Base-by-base conservation (phyloP, 805 yeast species). In the Candida awuae region DNA sequence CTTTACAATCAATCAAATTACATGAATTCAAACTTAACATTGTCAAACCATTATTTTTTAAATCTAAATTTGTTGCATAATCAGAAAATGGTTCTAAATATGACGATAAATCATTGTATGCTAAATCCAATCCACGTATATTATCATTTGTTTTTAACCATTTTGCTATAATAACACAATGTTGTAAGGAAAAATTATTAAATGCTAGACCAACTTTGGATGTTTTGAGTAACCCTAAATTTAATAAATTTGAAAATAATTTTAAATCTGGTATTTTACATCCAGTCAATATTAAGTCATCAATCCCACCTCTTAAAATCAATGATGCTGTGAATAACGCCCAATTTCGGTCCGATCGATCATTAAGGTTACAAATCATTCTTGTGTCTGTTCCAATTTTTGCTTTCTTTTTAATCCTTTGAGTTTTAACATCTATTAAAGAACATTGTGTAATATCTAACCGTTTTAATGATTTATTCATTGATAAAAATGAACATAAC, bases 291-390 rank as follows among this genome's bases (percentile, higher is more conserved):
- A 85, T 67, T 41, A 88, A 61, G 52, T 85, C 95, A 44, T 80
- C 90, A 22, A 88, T 70, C 3, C 92, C 90, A 30, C 80, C 80
- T 46, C 95, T 66, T 15, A 70, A 71, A 15, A 68, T 66, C 15
- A 88, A 54, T 0, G 94, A 79, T 10, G 84, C 81, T 3, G 78
- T 75, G 41, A 90, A 70, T 34, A 84, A 61, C 2, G 73, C 61
- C 97, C 97, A 88, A 58, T 88, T 87, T 80, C 80, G 77, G 40
- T 76, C 79, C 2, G 84, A 73, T 42, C 96, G 70, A 51, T 79
- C 67, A 20, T 70, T 69, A 22, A 53, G 52, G 51, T 72, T 72
- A 45, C 72, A 65, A 5, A 49, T 41, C 80, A 74, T 75, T 25
- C 62, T 48, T 3, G 55, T 41, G 7, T 49, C 54, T 2, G 37